These are phyloP conservation scores for Mortierella sp. DNA, from an alignment of 371 early-diverging fungal genomes.

Conservation along the genomic window DNA sequence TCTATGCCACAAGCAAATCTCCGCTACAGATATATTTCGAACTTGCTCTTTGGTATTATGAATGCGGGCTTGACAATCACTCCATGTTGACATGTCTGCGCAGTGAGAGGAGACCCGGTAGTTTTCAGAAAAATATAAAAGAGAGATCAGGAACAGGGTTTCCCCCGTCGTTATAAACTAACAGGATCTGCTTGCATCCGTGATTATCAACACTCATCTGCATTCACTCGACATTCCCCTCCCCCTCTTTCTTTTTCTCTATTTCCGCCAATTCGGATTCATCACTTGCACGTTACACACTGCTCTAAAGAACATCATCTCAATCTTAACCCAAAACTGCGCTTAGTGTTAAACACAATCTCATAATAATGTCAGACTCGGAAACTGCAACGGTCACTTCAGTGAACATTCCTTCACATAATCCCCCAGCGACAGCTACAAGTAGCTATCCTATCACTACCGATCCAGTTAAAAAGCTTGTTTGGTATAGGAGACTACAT, in stretches of 20 bases:
- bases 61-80: too few species aligned
- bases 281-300: too few species aligned
- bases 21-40: not conserved
- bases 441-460: not conserved
- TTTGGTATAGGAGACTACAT: conserved; percentile 35
- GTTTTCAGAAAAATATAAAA: not conserved
- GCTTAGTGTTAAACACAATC: not conserved
- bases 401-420: not conserved
- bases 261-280: too few species aligned
- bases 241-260: too few species aligned
- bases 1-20: too few species aligned
- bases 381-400: not conserved
- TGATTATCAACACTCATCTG: too few species aligned
- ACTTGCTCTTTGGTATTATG: too few species aligned
- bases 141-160: not conserved
- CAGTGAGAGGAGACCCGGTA: not conserved
- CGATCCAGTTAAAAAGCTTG: conserved; percentile 6
- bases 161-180: too few species aligned
- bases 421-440: not conserved
- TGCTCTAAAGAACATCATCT: too few species aligned
- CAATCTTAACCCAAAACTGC: too few species aligned
- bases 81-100: not conserved
- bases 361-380: not conserved
- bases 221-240: too few species aligned
- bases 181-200: too few species aligned